phyloP scores from a whole-genome alignment of 768 basidiomycete genomes.

The Termitomyces sp. region DNA sequence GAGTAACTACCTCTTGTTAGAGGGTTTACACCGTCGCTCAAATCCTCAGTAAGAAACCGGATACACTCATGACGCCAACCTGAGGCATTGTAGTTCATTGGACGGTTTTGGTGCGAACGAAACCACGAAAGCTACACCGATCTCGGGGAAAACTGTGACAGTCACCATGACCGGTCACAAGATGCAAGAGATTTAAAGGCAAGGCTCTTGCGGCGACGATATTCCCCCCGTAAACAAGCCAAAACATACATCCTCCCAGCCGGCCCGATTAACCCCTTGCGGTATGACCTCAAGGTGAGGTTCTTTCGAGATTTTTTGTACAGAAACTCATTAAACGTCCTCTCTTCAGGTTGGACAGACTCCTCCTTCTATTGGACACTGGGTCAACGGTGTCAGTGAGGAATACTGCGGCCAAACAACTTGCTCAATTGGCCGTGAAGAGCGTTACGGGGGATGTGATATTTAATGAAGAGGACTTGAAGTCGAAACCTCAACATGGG shows the following conservation, averaged over 20 bases:
- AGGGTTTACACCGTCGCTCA: slow-evolving; percentile 9
- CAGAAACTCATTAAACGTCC: slow-evolving; percentile 4
- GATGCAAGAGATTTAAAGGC: slow-evolving; percentile 62
- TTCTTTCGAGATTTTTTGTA: slow-evolving; percentile 2
- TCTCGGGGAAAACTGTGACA: slow-evolving; percentile 26
- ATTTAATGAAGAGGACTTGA: slow-evolving; percentile 70
- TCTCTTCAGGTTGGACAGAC: slow-evolving; percentile 80
- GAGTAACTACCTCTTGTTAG: slow-evolving; percentile 8
- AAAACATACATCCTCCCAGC: slow-evolving; percentile 36
- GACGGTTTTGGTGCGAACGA: slow-evolving; percentile 5
- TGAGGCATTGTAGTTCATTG: slow-evolving; percentile 5
- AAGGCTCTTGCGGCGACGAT: slow-evolving; percentile 38
- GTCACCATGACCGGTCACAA: slow-evolving; percentile 35
- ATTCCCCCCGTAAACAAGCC: slow-evolving; percentile 50
- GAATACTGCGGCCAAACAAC: slow-evolving; percentile 93
- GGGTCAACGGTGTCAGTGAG: slow-evolving; percentile 88
- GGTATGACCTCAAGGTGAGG: slow-evolving; percentile 76
- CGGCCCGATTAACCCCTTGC: slow-evolving; percentile 51
- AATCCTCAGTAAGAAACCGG: slow-evolving; percentile 9
- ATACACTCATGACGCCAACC: slow-evolving; percentile 12
- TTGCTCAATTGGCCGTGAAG: slow-evolving; percentile 87
- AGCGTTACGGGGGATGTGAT: slow-evolving; percentile 79
- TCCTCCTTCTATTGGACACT: slow-evolving; percentile 91
- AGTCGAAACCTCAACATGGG: slow-evolving; percentile 54
- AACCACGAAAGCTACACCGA: slow-evolving; percentile 10